Percentiles rank a stretch among this genome's conserved stretches.
Conservation (phyloP, 2,329 filamentous ascomycete genomes). For the Xylaria polymorpha region DNA sequence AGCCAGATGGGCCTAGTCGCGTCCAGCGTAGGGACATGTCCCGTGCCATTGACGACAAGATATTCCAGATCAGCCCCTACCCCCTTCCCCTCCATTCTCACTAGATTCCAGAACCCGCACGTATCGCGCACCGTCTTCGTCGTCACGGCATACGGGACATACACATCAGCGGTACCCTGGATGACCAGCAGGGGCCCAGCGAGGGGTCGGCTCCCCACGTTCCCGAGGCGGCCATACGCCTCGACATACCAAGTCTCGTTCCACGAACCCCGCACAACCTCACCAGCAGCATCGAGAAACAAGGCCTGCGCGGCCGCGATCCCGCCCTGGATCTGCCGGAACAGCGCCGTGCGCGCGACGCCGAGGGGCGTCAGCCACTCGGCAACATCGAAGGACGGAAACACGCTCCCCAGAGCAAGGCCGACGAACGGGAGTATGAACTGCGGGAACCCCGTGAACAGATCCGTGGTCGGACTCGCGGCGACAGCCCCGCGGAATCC, state of each 20-base stretch:
- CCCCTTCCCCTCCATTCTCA: not conserved
- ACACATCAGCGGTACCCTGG: conserved; percentile 49
- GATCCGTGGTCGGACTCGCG: conserved; percentile 21
- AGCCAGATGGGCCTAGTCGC: conserved; percentile 42
- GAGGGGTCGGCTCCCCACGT: conserved; percentile 50
- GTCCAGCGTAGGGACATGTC: conserved; percentile 41
- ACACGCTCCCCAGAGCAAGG: conserved; percentile 41
- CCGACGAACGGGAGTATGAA: conserved; percentile 40
- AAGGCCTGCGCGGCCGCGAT: conserved; percentile 37
- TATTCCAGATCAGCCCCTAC: conserved; percentile 37
- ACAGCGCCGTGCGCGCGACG: conserved; percentile 38
- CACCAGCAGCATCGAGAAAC: conserved; percentile 26
- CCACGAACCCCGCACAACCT: conserved; percentile 38
- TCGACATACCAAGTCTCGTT: conserved; percentile 38
- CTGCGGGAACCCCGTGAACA: conserved; percentile 8
- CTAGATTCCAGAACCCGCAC: conserved; percentile 4
- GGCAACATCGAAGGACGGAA: conserved; percentile 45
- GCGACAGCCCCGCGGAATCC: conserved; percentile 27
- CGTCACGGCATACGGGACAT: conserved; percentile 36
- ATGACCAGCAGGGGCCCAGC: conserved; percentile 54
- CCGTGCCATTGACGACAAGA: conserved; percentile 40
- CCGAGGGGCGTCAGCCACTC: conserved; percentile 48
- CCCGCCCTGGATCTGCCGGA: conserved; percentile 40
- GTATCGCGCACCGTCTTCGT: conserved; percentile 35
- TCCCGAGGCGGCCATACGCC: conserved; percentile 44